These are phyloP conservation scores for Narthecium ossifragum DNA, from an alignment of 106 monocot genomes.

Conservation along the genomic window DNA sequence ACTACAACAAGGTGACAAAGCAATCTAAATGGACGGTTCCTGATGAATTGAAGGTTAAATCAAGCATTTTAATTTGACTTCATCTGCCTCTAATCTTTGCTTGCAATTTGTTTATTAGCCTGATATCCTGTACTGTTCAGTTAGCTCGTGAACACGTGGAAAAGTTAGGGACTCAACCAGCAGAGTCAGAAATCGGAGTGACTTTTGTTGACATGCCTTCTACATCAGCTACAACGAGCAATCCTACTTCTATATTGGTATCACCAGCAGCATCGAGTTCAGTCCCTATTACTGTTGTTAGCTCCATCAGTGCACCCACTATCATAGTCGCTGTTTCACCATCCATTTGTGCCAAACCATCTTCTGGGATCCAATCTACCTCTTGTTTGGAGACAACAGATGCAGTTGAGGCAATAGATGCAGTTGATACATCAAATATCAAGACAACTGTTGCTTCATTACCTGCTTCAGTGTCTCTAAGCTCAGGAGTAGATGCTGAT, in stretches of 20 bases:
- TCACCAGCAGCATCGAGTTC: neutral
- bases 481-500: slow-evolving; percentile 1
- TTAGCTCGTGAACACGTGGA: slow-evolving; percentile 15
- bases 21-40: slow-evolving; percentile 17
- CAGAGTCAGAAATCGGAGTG: neutral
- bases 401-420: slow-evolving; percentile 2
- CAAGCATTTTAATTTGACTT: neutral
- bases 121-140: slow-evolving; percentile 1
- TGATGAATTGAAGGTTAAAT: slow-evolving; percentile 13
- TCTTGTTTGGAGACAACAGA: no score
- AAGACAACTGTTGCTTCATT: neutral
- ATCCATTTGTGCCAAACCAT: neutral
- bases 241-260: neutral
- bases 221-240: neutral
- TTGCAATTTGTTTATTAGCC: neutral
- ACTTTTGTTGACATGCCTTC: slow-evolving; percentile 1
- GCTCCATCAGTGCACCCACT: neutral
- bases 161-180: neutral
- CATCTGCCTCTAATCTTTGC: neutral
- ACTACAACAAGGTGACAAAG: slow-evolving; percentile 14
- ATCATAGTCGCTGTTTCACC: neutral
- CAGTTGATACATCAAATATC: neutral
- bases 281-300: neutral
- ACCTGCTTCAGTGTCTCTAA: neutral
- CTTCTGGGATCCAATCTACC: neutral